Evolutionary conservation across 164 flowering plant genomes (phyloP).

Genomic region (Chimonanthus praecox): DNA sequence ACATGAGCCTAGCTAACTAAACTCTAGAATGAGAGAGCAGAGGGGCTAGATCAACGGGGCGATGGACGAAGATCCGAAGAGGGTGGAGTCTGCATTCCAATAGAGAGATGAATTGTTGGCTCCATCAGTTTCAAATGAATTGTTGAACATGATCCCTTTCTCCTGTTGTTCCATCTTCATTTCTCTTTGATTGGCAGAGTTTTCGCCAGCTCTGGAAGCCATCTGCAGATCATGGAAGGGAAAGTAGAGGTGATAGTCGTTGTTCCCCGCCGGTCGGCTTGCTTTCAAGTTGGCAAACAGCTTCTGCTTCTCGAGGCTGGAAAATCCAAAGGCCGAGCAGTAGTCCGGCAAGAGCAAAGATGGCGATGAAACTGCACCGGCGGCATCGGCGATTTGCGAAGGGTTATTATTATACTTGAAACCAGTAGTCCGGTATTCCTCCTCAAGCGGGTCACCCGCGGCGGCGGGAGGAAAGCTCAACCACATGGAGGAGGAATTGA

Average conservation of each 20-base stretch:
- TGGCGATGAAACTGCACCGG: slow-evolving; percentile 23
- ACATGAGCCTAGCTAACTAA: background rate
- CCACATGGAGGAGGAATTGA: slow-evolving; percentile 30
- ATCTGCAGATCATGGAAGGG: slow-evolving; percentile 37
- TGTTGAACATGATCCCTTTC: slow-evolving; percentile 8
- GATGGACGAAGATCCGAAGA: slow-evolving; percentile 24
- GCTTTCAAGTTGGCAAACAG: slow-evolving; percentile 20
- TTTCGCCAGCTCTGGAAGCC: background rate
- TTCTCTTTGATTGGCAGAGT: slow-evolving; percentile 14
- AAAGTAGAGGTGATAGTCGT: slow-evolving; percentile 24
- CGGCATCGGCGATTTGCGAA: slow-evolving; percentile 24
- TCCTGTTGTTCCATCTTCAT: slow-evolving; percentile 45
- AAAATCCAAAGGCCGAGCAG: slow-evolving; percentile 29
- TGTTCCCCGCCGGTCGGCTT: slow-evolving; percentile 2
- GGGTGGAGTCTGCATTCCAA: slow-evolving; percentile 36
- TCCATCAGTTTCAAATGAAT: slow-evolving; percentile 35
- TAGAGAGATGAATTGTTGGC: slow-evolving; percentile 38
- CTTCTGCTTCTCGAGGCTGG: slow-evolving; percentile 27
- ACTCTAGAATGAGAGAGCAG: background rate
- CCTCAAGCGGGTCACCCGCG: slow-evolving; percentile 6
- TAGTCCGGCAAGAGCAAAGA: slow-evolving; percentile 35
- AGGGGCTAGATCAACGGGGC: slow-evolving; percentile 22
- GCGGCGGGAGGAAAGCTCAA: slow-evolving; percentile 47
- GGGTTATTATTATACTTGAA: slow-evolving; percentile 20
- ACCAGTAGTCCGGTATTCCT: slow-evolving; percentile 8